Conservation (phyloP, 768 basidiomycete genomes). For the Russula emetica region DNA sequence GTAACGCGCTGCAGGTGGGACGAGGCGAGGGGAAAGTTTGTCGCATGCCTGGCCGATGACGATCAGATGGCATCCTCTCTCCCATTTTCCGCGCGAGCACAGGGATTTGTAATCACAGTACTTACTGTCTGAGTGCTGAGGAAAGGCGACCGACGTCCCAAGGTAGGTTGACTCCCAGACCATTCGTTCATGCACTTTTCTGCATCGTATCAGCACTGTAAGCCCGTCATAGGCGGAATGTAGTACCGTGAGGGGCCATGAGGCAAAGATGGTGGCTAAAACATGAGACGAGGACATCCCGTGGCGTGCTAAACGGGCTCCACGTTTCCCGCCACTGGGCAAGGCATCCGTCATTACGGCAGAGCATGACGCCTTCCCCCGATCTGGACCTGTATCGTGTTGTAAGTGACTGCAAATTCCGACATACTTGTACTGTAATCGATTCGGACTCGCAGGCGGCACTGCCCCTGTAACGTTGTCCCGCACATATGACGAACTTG, state of each 20-base stretch:
- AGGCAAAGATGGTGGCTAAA: conserved; percentile 7
- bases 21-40: neutral
- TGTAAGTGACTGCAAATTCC: neutral
- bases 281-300: neutral
- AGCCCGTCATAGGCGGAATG: neutral
- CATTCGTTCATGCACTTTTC: neutral
- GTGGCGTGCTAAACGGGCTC: neutral
- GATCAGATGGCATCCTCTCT: conserved; percentile 3
- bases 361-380: neutral
- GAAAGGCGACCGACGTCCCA: neutral
- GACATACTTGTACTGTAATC: neutral
- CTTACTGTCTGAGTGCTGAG: neutral
- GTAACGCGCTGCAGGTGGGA: neutral
- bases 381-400: neutral
- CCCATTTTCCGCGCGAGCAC: no score
- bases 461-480: neutral
- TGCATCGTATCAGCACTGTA: neutral
- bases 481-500: neutral
- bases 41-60: no score
- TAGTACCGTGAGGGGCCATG: neutral
- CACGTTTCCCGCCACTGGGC: neutral
- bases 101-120: neutral
- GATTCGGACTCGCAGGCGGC: neutral
- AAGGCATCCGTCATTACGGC: neutral
- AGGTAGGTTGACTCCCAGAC: neutral